Percentiles rank a stretch among this genome's conserved stretches.
Evolutionary conservation across 2,329 filamentous ascomycete genomes (phyloP).

Genomic region (Alternaria triticimaculans): DNA sequence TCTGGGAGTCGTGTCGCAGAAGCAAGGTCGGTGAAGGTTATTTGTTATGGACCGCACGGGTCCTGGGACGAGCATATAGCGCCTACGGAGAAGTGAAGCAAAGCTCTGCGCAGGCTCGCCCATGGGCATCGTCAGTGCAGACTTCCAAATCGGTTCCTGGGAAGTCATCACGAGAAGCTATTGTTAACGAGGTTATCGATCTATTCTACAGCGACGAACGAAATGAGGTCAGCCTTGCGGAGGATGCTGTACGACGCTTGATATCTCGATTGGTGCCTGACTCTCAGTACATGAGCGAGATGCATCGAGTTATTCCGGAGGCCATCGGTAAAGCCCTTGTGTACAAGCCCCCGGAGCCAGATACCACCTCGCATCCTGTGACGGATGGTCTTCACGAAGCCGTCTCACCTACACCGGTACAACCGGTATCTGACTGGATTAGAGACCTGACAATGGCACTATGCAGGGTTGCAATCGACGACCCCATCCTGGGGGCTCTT

Average conservation of each 20-base stretch:
- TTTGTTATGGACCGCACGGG: slow-evolving; percentile 82
- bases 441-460: slow-evolving; percentile 67
- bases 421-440: slow-evolving; percentile 61
- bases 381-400: slow-evolving; percentile 24
- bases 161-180: slow-evolving; percentile 42
- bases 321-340: slow-evolving; percentile 39
- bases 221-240: slow-evolving; percentile 53
- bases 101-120: slow-evolving; percentile 25
- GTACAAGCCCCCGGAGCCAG: slow-evolving; percentile 26
- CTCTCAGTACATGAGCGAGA: slow-evolving; percentile 34
- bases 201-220: slow-evolving; percentile 50
- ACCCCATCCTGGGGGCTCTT: slow-evolving; percentile 74
- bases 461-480: slow-evolving; percentile 57
- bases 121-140: slow-evolving; percentile 32
- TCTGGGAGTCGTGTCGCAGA: slow-evolving; percentile 79
- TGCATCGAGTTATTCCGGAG: slow-evolving; percentile 38
- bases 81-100: slow-evolving; percentile 70
- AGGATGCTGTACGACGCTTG: slow-evolving; percentile 46
- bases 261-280: slow-evolving; percentile 36
- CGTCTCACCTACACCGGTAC: slow-evolving; percentile 22
- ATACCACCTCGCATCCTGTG: neutral
- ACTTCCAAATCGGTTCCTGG: slow-evolving; percentile 30
- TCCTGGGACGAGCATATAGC: slow-evolving; percentile 76
- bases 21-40: slow-evolving; percentile 71
- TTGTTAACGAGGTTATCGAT: slow-evolving; percentile 47